Evolutionary conservation across 129 eudicot genomes (phyloP).

Genomic region (Scalesia atractyloides): DNA sequence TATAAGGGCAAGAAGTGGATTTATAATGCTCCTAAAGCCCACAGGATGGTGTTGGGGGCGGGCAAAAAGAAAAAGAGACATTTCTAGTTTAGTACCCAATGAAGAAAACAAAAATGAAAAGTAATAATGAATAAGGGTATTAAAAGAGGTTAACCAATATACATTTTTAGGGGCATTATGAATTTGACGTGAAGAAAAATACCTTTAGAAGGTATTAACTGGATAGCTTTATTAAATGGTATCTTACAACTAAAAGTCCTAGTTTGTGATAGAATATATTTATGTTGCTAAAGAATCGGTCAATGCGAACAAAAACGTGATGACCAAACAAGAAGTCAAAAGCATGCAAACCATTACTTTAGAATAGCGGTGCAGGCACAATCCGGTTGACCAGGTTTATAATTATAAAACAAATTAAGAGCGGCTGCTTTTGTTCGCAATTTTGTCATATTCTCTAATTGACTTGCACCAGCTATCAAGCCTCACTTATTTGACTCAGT

Average conservation of each 20-base stretch:
- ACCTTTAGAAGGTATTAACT: too few species aligned
- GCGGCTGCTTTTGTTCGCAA: constrained; percentile 21
- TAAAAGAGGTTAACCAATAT: too few species aligned
- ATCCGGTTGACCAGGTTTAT: constrained; percentile 24
- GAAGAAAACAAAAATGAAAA: too few species aligned
- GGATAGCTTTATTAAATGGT: neutral
- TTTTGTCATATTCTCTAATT: constrained; percentile 12
- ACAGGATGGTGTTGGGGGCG: too few species aligned
- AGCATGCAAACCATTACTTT: constrained; percentile 27
- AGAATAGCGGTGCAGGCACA: constrained; percentile 23
- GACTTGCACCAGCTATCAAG: constrained; percentile 22
- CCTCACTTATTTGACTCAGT: constrained; percentile 30
- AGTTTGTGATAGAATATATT: neutral
- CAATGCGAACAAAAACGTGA: constrained; percentile 13
- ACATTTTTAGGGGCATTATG: too few species aligned
- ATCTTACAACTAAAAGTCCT: neutral
- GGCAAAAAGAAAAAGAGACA: too few species aligned
- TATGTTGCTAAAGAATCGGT: constrained; percentile 3
- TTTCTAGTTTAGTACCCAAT: too few species aligned
- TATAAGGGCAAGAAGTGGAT: too few species aligned
- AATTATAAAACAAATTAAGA: constrained; percentile 4
- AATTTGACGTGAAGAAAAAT: too few species aligned
- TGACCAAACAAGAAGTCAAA: constrained; percentile 20
- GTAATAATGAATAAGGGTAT: too few species aligned
- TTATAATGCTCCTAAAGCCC: too few species aligned